These are phyloP conservation scores for Rhizophagus prolifer DNA, from an alignment of 192 early-diverging fungal genomes.

Conservation along the genomic window DNA sequence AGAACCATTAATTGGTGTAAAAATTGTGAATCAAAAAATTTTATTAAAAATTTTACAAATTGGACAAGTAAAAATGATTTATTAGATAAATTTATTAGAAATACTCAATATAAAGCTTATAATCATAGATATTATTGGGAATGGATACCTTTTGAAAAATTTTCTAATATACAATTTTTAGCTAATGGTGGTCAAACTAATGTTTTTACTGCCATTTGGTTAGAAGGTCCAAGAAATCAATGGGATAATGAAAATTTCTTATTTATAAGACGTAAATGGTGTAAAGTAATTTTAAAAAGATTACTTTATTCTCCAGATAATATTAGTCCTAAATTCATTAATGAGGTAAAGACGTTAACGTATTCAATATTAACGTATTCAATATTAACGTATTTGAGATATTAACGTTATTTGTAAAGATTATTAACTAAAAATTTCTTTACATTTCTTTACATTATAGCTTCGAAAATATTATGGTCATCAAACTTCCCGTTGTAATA, in stretches of 20 bases:
- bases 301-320: neutral
- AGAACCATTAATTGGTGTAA: neutral
- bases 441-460: neutral
- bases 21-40: constrained; percentile 6
- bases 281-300: neutral
- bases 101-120: neutral
- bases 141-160: constrained; percentile 2
- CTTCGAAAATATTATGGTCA: neutral
- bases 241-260: neutral
- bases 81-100: neutral
- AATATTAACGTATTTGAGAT: too few species aligned
- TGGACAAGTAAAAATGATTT: constrained; percentile 5
- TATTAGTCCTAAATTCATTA: neutral
- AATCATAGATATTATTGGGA: neutral
- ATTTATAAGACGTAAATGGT: neutral
- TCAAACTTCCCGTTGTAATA: neutral
- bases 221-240: neutral
- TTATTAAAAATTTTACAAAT: neutral
- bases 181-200: neutral
- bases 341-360: too few species aligned
- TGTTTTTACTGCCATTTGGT: neutral
- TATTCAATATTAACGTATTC: too few species aligned
- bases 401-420: too few species aligned
- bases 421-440: too few species aligned
- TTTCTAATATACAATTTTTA: neutral